These are phyloP conservation scores for Ehretia macrophylla DNA, from an alignment of 257 asterid species.

Conservation along the genomic window DNA sequence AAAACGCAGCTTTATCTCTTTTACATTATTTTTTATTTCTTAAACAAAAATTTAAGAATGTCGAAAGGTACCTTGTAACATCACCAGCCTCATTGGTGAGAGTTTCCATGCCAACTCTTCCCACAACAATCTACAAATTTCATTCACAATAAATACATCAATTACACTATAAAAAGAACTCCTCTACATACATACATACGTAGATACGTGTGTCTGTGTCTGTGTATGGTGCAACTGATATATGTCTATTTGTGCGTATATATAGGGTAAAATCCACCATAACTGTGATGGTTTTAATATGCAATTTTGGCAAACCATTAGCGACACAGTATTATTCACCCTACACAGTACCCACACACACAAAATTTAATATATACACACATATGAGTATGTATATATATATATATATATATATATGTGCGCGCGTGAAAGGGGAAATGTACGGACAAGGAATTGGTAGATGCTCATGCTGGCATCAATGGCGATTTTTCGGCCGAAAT, in stretches of 20 bases:
- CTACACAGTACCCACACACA: not conserved
- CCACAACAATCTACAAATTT: conserved; percentile 80
- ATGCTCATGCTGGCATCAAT: conserved; percentile 99
- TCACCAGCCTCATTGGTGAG: conserved; percentile 98
- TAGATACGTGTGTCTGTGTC: not conserved
- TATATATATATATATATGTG: not conserved
- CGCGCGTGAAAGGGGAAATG: not conserved
- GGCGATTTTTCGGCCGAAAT: conserved; percentile 94
- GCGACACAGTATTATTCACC: too few species aligned
- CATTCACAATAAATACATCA: conserved; percentile 15
- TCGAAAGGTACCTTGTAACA: conserved; percentile 65
- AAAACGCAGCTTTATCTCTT: not conserved
- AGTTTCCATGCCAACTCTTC: conserved; percentile 86
- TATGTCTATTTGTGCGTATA: too few species aligned
- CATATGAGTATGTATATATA: not conserved
- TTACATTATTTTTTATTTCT: not conserved
- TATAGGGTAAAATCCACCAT: too few species aligned
- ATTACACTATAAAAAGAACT: not conserved
- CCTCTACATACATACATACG: not conserved
- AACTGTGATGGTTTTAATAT: not conserved
- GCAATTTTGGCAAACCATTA: not conserved
- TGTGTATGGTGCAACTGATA: too few species aligned
- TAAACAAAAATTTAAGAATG: not conserved
- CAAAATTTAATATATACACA: not conserved
- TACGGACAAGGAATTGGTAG: conserved; percentile 84